Evolutionary conservation across 2,329 filamentous ascomycete genomes (phyloP).

Genomic region (Sclerotinia nivalis): DNA sequence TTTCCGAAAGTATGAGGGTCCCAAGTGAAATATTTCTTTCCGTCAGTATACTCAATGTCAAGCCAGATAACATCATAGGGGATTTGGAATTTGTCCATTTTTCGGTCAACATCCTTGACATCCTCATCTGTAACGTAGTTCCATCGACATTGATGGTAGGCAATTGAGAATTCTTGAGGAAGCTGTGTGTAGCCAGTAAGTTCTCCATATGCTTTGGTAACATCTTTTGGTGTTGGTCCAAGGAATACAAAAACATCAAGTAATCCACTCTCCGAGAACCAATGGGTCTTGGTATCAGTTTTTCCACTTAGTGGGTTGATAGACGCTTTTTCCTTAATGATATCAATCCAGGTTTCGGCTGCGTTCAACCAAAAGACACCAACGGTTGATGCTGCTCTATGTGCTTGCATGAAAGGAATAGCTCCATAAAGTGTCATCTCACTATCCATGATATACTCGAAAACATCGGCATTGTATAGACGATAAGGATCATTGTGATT

Average conservation of each 20-base stretch:
- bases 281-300: conserved; percentile 85
- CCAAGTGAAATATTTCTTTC: conserved; percentile 98
- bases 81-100: conserved; percentile 93
- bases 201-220: conserved; percentile 81
- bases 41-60: conserved; percentile 95
- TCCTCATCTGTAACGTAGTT: conserved; percentile 98
- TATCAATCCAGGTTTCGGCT: conserved; percentile 96
- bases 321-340: conserved; percentile 74
- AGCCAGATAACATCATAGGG: conserved; percentile 99
- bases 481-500: conserved; percentile 89
- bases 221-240: conserved; percentile 79
- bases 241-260: conserved; percentile 94
- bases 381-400: conserved; percentile 89
- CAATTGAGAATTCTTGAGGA: conserved; percentile 88
- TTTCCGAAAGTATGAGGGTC: conserved; percentile 85
- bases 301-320: conserved; percentile 77
- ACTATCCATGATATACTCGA: conserved; percentile 95
- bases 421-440: conserved; percentile 98
- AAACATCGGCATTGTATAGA: conserved; percentile 94
- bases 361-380: conserved; percentile 97
- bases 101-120: conserved; percentile 92
- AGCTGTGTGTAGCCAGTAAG: conserved; percentile 89
- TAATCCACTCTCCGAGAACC: conserved; percentile 90
- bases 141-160: conserved; percentile 97
- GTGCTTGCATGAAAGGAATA: conserved; percentile 97